Evolutionary conservation across 108 stramenopile genomes (phyloP).

Genomic region (Mediolabrus comicus): DNA sequence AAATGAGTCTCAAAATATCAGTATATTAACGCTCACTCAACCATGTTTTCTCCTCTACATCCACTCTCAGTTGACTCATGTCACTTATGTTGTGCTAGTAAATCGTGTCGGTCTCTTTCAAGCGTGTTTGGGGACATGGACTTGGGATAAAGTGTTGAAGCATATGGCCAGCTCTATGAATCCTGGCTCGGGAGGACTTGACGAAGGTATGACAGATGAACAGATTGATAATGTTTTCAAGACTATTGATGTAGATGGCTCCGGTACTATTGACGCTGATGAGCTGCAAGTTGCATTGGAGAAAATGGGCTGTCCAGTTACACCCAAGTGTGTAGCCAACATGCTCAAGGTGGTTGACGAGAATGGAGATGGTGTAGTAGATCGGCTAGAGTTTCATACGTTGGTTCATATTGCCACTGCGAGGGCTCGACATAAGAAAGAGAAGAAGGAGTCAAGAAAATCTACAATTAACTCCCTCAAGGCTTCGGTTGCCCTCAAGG

Average conservation of each 20-base stretch:
- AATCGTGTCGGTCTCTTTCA: constrained; percentile 27
- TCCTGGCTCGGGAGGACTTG: constrained; percentile 5
- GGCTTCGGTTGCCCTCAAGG: neutral
- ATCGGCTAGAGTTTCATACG: constrained; percentile 22
- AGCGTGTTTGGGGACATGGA: constrained; percentile 44
- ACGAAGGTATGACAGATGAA: constrained; percentile 7
- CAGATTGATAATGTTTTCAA: constrained; percentile 24
- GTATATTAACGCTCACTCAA: too few species aligned
- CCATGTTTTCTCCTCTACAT: too few species aligned
- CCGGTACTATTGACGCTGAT: constrained; percentile 34
- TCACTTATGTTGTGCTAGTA: constrained; percentile 29
- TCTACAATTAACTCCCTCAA: neutral
- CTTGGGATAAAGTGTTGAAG: constrained; percentile 37
- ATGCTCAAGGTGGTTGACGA: constrained; percentile 27
- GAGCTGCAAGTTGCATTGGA: constrained; percentile 35
- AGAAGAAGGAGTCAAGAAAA: neutral
- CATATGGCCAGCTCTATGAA: constrained; percentile 3
- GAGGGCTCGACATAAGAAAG: neutral
- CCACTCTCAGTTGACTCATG: neutral
- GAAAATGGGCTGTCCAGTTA: constrained; percentile 23
- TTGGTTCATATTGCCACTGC: neutral
- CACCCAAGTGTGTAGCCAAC: neutral
- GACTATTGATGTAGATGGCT: constrained; percentile 31
- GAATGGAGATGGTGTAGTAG: constrained; percentile 33
- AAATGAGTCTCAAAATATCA: too few species aligned